A percentile compares a stretch with the other conserved stretches of the same genome.
Evolutionary conservation across 1,139 yeast genomes (phyloP).

Genomic region (Magnusiomyces tetraspermus): DNA sequence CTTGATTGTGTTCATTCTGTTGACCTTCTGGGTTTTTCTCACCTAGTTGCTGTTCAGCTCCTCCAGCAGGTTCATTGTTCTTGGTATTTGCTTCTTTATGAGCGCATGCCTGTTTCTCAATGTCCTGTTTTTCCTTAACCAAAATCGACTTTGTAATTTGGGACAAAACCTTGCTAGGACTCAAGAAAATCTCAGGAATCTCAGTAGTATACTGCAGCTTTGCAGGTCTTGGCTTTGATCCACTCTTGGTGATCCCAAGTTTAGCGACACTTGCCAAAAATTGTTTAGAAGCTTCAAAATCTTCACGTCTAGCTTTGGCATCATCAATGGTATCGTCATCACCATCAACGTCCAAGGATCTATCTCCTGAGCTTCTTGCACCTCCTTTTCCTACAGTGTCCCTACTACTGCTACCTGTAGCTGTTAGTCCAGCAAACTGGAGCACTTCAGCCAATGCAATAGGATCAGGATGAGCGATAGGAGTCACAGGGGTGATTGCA

Average conservation of each 20-base stretch:
- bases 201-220: conserved; percentile 41
- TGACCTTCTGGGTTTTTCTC: neutral
- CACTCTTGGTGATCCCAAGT: neutral
- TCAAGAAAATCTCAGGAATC: conserved; percentile 65
- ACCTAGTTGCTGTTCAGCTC: neutral
- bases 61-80: neutral
- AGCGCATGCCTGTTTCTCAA: neutral
- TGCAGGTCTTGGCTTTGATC: neutral
- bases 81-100: neutral
- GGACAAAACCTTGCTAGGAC: neutral
- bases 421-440: neutral
- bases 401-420: neutral
- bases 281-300: neutral
- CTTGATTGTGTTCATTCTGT: neutral
- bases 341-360: no score
- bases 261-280: neutral
- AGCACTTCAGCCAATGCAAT: neutral
- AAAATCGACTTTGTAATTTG: neutral
- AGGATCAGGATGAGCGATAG: neutral
- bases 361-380: no score
- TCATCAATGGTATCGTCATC: no score
- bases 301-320: neutral
- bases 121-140: neutral
- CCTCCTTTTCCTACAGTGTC: no score
- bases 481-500: neutral